Percentiles rank a stretch among this genome's conserved stretches.
These are phyloP conservation scores for Podospora sp. DNA, from an alignment of 495 filamentous ascomycete species.

Conservation along the genomic window DNA sequence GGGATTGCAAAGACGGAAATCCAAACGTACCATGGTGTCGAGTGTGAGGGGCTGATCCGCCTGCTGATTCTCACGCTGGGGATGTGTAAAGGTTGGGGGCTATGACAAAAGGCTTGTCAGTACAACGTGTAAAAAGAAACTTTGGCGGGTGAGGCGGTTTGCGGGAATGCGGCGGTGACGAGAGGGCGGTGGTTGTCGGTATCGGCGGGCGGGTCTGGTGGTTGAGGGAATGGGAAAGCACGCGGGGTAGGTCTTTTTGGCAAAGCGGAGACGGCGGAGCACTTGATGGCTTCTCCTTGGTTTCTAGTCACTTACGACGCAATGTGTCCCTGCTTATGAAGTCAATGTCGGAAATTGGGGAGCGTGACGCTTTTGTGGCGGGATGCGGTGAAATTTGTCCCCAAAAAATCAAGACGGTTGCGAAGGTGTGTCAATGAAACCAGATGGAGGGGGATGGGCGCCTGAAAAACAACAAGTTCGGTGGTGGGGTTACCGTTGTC, in stretches of 20 bases:
- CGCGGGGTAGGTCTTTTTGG: constrained; percentile 21
- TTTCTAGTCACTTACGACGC: not conserved
- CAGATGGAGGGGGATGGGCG: constrained; percentile 32
- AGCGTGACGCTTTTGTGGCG: not conserved
- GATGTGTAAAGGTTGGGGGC: not conserved
- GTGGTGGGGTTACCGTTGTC: constrained; percentile 32
- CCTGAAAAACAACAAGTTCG: constrained; percentile 33
- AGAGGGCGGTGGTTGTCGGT: constrained; percentile 7
- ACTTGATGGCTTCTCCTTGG: constrained; percentile 1
- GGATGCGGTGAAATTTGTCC: not conserved
- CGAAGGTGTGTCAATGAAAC: constrained; percentile 28
- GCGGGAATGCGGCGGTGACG: not conserved
- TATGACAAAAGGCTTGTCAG: not conserved
- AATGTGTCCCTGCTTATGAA: not conserved
- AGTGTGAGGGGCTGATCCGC: not conserved
- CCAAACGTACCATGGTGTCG: constrained; percentile 18
- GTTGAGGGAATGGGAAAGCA: constrained; percentile 12
- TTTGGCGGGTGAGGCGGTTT: not conserved
- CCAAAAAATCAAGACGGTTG: constrained; percentile 10
- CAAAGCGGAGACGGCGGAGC: constrained; percentile 22
- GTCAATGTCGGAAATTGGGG: constrained; percentile 7
- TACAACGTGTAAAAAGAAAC: constrained; percentile 1
- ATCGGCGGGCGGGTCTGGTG: constrained; percentile 14
- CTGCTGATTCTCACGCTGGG: not conserved
- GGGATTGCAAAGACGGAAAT: not conserved